Percentiles rank a stretch among this genome's conserved stretches.
These are phyloP conservation scores for Lasiosphaeria ovina DNA, from an alignment of 495 filamentous ascomycete species.

Conservation along the genomic window DNA sequence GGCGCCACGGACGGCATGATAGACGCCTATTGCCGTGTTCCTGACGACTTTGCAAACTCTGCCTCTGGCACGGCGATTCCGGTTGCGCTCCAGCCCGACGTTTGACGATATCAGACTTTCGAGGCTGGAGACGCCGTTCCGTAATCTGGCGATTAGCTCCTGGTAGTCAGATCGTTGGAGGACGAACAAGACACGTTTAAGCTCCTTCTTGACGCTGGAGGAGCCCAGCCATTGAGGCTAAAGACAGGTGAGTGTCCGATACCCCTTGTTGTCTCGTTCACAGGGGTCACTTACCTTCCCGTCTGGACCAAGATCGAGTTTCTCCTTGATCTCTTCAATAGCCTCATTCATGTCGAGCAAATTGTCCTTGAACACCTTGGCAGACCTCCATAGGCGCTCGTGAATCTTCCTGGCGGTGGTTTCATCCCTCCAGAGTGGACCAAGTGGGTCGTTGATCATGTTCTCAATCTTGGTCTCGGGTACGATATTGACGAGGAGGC, in stretches of 20 bases:
- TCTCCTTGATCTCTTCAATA: conserved; percentile 21
- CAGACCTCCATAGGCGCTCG: conserved; percentile 20
- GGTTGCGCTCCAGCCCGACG: conserved; percentile 28
- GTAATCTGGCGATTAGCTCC: conserved; percentile 29
- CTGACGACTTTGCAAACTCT: conserved; percentile 28
- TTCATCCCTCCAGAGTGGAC: conserved; percentile 19
- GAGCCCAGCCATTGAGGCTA: background rate
- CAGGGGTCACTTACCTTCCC: conserved; percentile 15
- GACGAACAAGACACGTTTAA: conserved; percentile 32
- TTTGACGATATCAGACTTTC: conserved; percentile 33
- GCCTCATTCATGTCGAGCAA: conserved; percentile 21
- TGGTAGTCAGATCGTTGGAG: conserved; percentile 29
- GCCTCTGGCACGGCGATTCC: conserved; percentile 19
- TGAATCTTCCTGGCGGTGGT: conserved; percentile 16
- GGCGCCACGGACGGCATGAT: conserved; percentile 30
- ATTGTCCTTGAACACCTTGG: conserved; percentile 18
- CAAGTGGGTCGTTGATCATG: conserved; percentile 29
- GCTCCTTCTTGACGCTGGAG: conserved; percentile 5
- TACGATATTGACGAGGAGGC: conserved; percentile 28
- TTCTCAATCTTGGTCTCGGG: conserved; percentile 20
- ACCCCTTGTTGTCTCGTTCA: too few relatives aligned
- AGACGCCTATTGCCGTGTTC: conserved; percentile 32
- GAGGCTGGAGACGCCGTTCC: conserved; percentile 34
- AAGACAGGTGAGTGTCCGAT: background rate
- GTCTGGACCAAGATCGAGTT: conserved; percentile 19